Conservation (phyloP, 805 yeast species). For the Ogataea methylovora region DNA sequence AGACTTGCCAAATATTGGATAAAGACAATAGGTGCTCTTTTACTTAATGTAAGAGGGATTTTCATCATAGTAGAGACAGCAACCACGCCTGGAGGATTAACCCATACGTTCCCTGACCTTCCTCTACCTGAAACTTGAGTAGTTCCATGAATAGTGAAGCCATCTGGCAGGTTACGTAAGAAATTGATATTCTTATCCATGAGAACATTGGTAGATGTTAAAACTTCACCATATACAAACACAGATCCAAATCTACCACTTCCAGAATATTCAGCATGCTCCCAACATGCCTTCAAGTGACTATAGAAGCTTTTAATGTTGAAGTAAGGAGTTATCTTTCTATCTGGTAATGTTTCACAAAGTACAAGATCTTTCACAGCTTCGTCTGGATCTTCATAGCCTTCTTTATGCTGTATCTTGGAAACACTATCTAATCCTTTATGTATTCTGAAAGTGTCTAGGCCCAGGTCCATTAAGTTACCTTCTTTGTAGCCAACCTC, state of each 20-base stretch:
- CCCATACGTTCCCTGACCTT: slow-evolving; percentile 92
- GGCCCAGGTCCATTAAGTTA: slow-evolving; percentile 39
- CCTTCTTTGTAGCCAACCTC: slow-evolving; percentile 30
- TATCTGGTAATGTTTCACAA: slow-evolving; percentile 38
- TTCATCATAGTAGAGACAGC: slow-evolving; percentile 71
- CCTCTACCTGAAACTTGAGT: slow-evolving; percentile 90
- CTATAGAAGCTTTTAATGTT: slow-evolving; percentile 50
- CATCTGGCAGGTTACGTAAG: slow-evolving; percentile 57
- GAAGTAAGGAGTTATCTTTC: slow-evolving; percentile 63
- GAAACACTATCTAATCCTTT: slow-evolving; percentile 21
- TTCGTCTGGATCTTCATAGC: slow-evolving; percentile 46
- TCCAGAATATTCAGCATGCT: slow-evolving; percentile 15
- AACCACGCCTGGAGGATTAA: slow-evolving; percentile 86
- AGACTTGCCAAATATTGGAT: slow-evolving; percentile 79
- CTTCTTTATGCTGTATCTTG: slow-evolving; percentile 23
- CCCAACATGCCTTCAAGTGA: slow-evolving; percentile 28
- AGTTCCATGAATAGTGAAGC: slow-evolving; percentile 64
- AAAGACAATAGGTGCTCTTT: slow-evolving; percentile 58
- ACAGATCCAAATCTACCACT: slow-evolving; percentile 48
- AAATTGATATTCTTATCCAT: slow-evolving; percentile 65
- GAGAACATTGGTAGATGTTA: slow-evolving; percentile 78
- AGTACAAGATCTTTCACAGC: slow-evolving; percentile 50
- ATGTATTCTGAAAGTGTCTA: slow-evolving; percentile 50
- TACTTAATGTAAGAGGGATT: slow-evolving; percentile 38
- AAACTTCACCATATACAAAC: slow-evolving; percentile 76